Evolutionary conservation across 2,329 filamentous ascomycete genomes (phyloP).

Genomic region (Clarireedia homoeocarpa): DNA sequence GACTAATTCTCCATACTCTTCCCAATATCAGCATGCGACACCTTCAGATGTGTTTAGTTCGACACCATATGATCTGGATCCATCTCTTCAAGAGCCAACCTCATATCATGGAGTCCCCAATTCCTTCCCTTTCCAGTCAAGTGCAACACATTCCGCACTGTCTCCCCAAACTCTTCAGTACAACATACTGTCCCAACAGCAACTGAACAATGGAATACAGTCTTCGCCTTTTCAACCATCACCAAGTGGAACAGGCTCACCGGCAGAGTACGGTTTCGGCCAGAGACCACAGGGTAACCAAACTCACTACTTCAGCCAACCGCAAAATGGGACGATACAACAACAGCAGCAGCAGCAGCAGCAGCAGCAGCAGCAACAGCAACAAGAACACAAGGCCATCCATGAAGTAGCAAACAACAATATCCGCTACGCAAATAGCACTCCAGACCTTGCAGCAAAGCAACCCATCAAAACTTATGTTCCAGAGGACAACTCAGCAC

Average conservation of each 20-base stretch:
- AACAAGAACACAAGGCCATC: constrained; percentile 9
- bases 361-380: background rate
- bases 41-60: constrained; percentile 22
- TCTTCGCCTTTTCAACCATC: constrained; percentile 17
- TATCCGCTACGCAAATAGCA: constrained; percentile 12
- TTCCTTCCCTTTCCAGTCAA: constrained; percentile 23
- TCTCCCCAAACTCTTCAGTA: constrained; percentile 28
- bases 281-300: constrained; percentile 16
- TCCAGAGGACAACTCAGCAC: constrained; percentile 3
- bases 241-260: constrained; percentile 12
- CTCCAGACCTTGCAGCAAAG: constrained; percentile 6
- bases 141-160: constrained; percentile 18
- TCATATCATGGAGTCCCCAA: constrained; percentile 18
- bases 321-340: constrained; percentile 14
- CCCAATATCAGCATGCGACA: constrained; percentile 23
- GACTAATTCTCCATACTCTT: constrained; percentile 22
- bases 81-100: constrained; percentile 21
- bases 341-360: background rate
- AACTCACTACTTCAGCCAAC: constrained; percentile 8
- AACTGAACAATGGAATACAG: constrained; percentile 14
- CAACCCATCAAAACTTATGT: constrained; percentile 9
- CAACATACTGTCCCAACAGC: constrained; percentile 16
- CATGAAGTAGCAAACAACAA: constrained; percentile 12
- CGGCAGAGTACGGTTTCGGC: constrained; percentile 7
- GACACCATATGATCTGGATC: constrained; percentile 20